phyloP scores from a whole-genome alignment of 345 rosid genomes.

The Pelargonium nanum region DNA sequence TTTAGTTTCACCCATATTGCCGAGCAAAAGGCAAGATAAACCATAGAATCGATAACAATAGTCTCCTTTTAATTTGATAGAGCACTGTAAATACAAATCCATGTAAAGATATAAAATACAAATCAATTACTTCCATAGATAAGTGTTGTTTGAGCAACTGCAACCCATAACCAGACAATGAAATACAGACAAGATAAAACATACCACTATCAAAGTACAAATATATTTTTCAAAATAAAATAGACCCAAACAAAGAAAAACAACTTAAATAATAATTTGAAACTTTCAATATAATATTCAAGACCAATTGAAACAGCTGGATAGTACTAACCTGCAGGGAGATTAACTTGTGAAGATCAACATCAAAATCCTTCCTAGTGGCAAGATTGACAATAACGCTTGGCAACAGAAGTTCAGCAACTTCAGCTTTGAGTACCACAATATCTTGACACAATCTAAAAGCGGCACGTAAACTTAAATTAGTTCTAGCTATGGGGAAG shows the following conservation, averaged over 20 bases:
- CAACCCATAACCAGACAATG: background rate
- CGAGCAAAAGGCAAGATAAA: background rate
- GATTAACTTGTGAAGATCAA: constrained; percentile 43
- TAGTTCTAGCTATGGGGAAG: background rate
- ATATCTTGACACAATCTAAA: constrained; percentile 84
- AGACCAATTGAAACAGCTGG: constrained; percentile 1
- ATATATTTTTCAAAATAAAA: no score
- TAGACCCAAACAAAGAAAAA: no score
- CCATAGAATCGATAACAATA: background rate
- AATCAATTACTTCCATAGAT: background rate
- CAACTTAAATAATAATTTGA: no score
- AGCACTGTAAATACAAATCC: background rate
- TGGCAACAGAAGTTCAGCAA: constrained; percentile 78
- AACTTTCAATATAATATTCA: no score
- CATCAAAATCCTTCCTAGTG: constrained; percentile 39
- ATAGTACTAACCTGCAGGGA: constrained; percentile 53
- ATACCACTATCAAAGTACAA: background rate
- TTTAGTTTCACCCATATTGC: background rate
- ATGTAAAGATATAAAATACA: background rate
- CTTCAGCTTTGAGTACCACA: constrained; percentile 70
- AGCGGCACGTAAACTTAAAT: constrained; percentile 12
- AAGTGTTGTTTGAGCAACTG: background rate
- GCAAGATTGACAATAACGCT: constrained; percentile 68
- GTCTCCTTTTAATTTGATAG: background rate
- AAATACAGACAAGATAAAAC: background rate